Conservation (phyloP, 2,329 filamentous ascomycete species). For the Colletotrichum musae region DNA sequence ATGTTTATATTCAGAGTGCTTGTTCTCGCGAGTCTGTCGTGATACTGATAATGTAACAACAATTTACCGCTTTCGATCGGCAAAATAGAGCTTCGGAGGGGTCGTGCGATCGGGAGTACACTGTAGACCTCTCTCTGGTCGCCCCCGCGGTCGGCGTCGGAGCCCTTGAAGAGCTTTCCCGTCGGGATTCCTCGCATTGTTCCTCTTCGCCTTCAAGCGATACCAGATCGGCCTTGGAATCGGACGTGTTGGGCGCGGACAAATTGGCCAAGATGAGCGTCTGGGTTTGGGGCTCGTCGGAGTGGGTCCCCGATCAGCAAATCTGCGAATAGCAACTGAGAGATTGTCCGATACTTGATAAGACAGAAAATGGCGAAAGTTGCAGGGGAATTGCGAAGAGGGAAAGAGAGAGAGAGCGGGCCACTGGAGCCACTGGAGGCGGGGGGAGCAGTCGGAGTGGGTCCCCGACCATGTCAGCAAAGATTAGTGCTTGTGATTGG, state of each 20-base stretch:
- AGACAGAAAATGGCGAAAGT: slow-evolving; percentile 4
- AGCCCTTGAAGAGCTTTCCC: neutral
- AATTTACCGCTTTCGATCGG: slow-evolving; percentile 33
- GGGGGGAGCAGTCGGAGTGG: slow-evolving; percentile 35
- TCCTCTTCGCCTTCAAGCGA: neutral
- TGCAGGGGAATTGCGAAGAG: slow-evolving; percentile 20
- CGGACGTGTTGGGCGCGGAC: slow-evolving; percentile 14
- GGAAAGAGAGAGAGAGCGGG: neutral
- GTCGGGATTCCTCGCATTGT: neutral
- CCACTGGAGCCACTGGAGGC: neutral
- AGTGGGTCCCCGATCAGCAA: slow-evolving; percentile 37
- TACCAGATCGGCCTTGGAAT: slow-evolving; percentile 26
- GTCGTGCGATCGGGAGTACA: slow-evolving; percentile 16
- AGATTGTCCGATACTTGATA: slow-evolving; percentile 30
- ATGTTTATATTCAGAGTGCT: slow-evolving; percentile 17
- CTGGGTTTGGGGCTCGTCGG: slow-evolving; percentile 9
- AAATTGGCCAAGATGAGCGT: slow-evolving; percentile 2
- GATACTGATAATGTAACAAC: slow-evolving; percentile 23
- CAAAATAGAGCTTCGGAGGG: slow-evolving; percentile 23
- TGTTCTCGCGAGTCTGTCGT: slow-evolving; percentile 12
- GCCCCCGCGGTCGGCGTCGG: neutral
- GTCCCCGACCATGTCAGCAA: slow-evolving; percentile 22
- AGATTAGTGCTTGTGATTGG: slow-evolving; percentile 1
- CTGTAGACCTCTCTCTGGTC: too few relatives aligned
- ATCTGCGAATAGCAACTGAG: slow-evolving; percentile 8